Conservation (phyloP, 108 stramenopile species). For the Mayamaea pseudoterrestris region DNA sequence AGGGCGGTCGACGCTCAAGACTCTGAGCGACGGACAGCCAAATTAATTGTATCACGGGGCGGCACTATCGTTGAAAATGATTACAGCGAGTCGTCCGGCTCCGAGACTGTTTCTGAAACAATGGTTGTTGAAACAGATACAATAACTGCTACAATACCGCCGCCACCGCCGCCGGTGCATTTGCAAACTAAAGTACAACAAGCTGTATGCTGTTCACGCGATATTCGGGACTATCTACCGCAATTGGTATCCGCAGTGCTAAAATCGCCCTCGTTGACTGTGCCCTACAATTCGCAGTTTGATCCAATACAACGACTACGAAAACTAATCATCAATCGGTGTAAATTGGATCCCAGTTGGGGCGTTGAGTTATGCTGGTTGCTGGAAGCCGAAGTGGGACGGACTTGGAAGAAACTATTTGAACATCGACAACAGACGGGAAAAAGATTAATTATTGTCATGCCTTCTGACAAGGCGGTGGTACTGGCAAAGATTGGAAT, state of each 20-base stretch:
- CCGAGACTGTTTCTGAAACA: neutral
- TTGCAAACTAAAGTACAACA: too few species aligned
- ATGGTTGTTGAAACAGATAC: too few species aligned
- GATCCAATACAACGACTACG: conserved; percentile 70
- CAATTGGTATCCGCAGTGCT: conserved; percentile 74
- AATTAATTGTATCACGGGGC: neutral
- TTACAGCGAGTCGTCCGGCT: conserved; percentile 1
- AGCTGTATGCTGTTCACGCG: conserved; percentile 9
- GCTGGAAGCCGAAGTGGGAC: conserved; percentile 82
- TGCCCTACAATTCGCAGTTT: conserved; percentile 28
- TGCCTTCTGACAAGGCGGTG: conserved; percentile 74
- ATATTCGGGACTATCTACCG: conserved; percentile 58
- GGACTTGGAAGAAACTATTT: conserved; percentile 74
- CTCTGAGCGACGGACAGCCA: neutral
- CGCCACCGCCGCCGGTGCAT: conserved; percentile 18
- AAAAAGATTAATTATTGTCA: conserved; percentile 57
- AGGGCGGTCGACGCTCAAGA: neutral
- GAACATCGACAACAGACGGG: conserved; percentile 82
- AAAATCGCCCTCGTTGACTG: conserved; percentile 55
- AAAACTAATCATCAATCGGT: conserved; percentile 41
- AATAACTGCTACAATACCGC: neutral
- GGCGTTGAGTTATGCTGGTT: conserved; percentile 83
- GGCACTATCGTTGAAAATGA: conserved; percentile 5
- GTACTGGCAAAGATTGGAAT: conserved; percentile 68
- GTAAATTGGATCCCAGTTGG: conserved; percentile 59